These are phyloP conservation scores for Trypanosomatidae sp. DNA, from an alignment of 208 protist species.

Conservation along the genomic window DNA sequence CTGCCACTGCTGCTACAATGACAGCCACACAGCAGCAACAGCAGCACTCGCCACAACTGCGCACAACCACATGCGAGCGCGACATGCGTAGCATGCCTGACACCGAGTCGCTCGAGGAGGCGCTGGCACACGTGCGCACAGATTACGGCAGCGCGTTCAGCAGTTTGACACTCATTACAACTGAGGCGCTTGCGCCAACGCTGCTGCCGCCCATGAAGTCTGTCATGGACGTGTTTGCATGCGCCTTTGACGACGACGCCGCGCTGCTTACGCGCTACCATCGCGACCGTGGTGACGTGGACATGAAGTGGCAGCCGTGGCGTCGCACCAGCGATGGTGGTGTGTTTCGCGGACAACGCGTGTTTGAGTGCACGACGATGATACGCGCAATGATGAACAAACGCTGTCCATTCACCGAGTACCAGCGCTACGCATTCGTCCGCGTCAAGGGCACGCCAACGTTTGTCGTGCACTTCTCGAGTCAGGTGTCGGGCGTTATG, in stretches of 20 bases:
- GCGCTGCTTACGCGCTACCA: constrained; percentile 29
- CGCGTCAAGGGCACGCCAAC: constrained; percentile 28
- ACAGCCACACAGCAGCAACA: neutral
- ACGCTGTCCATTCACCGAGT: constrained; percentile 33
- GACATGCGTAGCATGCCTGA: constrained; percentile 15
- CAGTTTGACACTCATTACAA: constrained; percentile 26
- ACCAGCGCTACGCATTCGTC: constrained; percentile 45
- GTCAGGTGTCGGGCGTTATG: constrained; percentile 38
- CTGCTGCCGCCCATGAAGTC: constrained; percentile 18
- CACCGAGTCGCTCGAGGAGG: constrained; percentile 26
- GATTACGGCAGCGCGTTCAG: constrained; percentile 39
- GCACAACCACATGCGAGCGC: neutral
- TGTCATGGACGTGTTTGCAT: constrained; percentile 41
- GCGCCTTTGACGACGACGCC: constrained; percentile 39
- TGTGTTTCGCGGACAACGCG: constrained; percentile 28
- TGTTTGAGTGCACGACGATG: constrained; percentile 33
- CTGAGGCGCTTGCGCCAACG: constrained; percentile 30
- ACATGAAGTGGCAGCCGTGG: constrained; percentile 39
- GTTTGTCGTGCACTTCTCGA: constrained; percentile 46
- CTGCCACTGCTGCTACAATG: neutral
- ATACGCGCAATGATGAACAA: constrained; percentile 42
- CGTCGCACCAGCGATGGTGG: constrained; percentile 15
- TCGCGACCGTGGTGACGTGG: constrained; percentile 19
- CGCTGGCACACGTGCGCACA: constrained; percentile 30
- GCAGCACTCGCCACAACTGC: neutral